phyloP scores from a whole-genome alignment of 202 grass and related monocot species.

The Elaeis oleifera region DNA sequence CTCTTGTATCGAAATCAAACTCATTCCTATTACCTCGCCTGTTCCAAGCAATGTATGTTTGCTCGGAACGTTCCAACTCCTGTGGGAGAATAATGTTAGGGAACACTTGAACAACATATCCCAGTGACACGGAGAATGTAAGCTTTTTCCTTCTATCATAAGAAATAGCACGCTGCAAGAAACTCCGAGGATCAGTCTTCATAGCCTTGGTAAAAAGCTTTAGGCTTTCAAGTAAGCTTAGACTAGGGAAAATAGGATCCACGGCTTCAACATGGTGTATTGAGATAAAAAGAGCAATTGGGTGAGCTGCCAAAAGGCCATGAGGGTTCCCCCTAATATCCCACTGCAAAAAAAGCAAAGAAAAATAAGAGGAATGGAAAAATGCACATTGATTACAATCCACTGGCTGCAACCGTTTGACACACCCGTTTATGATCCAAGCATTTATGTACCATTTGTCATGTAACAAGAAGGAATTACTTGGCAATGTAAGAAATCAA shows the following conservation, averaged over 20 bases:
- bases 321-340: conserved; percentile 84
- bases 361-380: not conserved
- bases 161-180: conserved; percentile 79
- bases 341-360: conserved; percentile 40
- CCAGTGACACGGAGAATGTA: conserved; percentile 65
- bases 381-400: no score
- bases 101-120: conserved; percentile 92
- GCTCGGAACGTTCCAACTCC: conserved; percentile 66
- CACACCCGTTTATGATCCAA: no score
- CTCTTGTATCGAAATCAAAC: conserved; percentile 94
- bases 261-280: conserved; percentile 88
- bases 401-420: no score
- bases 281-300: conserved; percentile 75
- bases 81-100: conserved; percentile 65
- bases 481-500: no score
- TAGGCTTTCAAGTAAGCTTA: conserved; percentile 76
- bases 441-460: no score
- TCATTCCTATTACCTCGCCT: conserved; percentile 54
- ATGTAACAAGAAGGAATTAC: no score
- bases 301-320: conserved; percentile 84
- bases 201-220: conserved; percentile 83
- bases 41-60: conserved; percentile 75
- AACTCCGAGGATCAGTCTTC: conserved; percentile 73
- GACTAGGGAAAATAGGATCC: conserved; percentile 69
- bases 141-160: conserved; percentile 56